These are phyloP conservation scores for Podospora pseudopauciseta DNA, from an alignment of 495 filamentous ascomycete genomes.

Conservation along the genomic window DNA sequence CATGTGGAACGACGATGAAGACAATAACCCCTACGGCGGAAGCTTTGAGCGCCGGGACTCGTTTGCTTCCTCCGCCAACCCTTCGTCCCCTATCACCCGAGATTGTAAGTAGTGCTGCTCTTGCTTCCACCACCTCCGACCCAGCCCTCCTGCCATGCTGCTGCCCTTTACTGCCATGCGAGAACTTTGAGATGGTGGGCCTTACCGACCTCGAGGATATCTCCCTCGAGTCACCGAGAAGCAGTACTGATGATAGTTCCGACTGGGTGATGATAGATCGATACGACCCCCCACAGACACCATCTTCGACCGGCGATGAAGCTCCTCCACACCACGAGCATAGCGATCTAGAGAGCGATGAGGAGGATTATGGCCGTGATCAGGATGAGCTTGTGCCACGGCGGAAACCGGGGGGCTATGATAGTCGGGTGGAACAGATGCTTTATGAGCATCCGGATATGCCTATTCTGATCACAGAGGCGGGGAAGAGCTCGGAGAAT, in stretches of 20 bases:
- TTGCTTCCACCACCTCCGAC: not conserved
- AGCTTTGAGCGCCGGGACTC: conserved; percentile 83
- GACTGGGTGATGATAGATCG: conserved; percentile 47
- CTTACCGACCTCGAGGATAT: conserved; percentile 31
- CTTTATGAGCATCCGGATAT: conserved; percentile 91
- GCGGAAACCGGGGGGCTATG: conserved; percentile 80
- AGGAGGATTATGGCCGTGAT: conserved; percentile 57
- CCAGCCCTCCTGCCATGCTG: not conserved
- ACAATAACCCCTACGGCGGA: conserved; percentile 84
- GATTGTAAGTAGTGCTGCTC: conserved; percentile 39
- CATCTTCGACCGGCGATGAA: conserved; percentile 45
- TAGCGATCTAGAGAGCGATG: conserved; percentile 34
- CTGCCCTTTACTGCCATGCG: not conserved
- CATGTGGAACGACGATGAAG: conserved; percentile 90
- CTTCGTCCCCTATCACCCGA: conserved; percentile 56
- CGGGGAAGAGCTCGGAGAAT: conserved; percentile 91
- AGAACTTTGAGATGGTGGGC: conserved; percentile 31
- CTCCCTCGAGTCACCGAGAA: conserved; percentile 23
- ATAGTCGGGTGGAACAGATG: conserved; percentile 92
- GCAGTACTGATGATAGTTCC: conserved; percentile 28
- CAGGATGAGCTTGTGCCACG: conserved; percentile 46
- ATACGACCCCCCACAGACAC: conserved; percentile 42
- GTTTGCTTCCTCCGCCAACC: conserved; percentile 64
- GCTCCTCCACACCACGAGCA: conserved; percentile 27
- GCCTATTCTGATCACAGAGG: conserved; percentile 83